Percentiles rank a stretch among this genome's conserved stretches.
phyloP scores from a whole-genome alignment of 1,284 basidiomycete genomes.

The Mrakiaceae sp. region DNA sequence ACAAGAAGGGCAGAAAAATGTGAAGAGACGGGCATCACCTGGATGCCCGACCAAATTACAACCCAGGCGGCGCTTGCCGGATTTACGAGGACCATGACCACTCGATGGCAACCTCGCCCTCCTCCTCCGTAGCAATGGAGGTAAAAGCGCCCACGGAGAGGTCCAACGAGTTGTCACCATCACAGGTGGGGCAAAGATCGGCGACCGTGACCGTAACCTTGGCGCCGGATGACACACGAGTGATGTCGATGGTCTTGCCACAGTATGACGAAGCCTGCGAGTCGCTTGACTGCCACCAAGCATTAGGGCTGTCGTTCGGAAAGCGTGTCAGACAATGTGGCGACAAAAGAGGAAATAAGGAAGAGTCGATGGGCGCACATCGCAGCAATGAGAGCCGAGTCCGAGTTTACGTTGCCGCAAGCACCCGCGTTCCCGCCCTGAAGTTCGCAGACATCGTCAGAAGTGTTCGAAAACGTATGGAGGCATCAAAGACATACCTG shows the following conservation, averaged over 20 bases:
- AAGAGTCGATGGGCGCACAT: neutral
- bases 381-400: conserved; percentile 15
- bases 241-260: conserved; percentile 52
- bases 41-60: too few species aligned
- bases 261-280: conserved; percentile 38
- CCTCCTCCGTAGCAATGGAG: conserved; percentile 15
- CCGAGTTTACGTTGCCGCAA: conserved; percentile 16
- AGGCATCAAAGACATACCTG: neutral
- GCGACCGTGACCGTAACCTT: conserved; percentile 53
- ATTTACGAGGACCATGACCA: neutral
- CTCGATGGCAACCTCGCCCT: neutral
- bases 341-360: neutral
- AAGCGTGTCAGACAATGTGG: neutral
- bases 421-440: conserved; percentile 10
- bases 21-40: too few species aligned
- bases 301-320: conserved; percentile 42
- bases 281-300: conserved; percentile 1
- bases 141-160: conserved; percentile 65
- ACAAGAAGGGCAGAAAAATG: too few species aligned
- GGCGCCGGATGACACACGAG: conserved; percentile 46
- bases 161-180: conserved; percentile 54
- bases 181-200: conserved; percentile 78
- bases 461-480: too few species aligned
- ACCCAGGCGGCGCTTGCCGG: too few species aligned
- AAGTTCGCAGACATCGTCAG: too few species aligned